Conservation (phyloP, 179 eudicot genomes). For the Nepenthes alata region DNA sequence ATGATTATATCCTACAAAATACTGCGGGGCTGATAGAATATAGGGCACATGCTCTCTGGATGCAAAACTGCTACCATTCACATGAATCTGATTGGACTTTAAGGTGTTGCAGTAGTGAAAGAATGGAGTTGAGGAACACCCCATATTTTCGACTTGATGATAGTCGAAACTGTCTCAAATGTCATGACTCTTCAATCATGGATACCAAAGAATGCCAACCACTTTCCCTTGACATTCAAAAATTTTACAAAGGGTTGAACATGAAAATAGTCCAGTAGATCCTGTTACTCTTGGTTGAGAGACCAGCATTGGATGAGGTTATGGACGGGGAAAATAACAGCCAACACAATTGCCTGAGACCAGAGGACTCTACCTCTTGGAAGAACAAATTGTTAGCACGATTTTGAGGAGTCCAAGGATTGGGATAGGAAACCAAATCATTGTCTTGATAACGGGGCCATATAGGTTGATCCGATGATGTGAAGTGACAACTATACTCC, state of each 20-base stretch:
- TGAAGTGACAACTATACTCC: no score
- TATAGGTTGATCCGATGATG: no score
- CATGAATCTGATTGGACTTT: constrained; percentile 84
- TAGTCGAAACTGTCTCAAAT: constrained; percentile 10
- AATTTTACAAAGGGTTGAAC: constrained; percentile 77
- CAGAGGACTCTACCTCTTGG: no score
- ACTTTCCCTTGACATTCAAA: no score
- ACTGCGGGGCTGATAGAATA: constrained; percentile 84
- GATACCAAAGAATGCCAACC: constrained; percentile 43
- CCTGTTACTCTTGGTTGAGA: no score
- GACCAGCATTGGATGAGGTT: no score
- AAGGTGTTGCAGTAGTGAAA: constrained; percentile 93
- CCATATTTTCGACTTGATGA: constrained; percentile 24
- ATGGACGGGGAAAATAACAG: constrained; percentile 96
- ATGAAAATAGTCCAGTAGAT: constrained; percentile 64
- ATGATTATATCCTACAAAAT: constrained; percentile 7
- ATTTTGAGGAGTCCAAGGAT: no score
- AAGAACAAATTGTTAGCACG: no score
- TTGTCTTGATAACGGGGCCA: no score
- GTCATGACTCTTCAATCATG: constrained; percentile 86
- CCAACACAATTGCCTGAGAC: constrained; percentile 56
- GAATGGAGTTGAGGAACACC: constrained; percentile 87
- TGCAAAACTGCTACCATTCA: constrained; percentile 81
- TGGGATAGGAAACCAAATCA: no score
- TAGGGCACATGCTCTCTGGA: constrained; percentile 94